These are phyloP conservation scores for Phoma herbarum DNA, from an alignment of 2,329 filamentous ascomycete genomes.

Conservation along the genomic window DNA sequence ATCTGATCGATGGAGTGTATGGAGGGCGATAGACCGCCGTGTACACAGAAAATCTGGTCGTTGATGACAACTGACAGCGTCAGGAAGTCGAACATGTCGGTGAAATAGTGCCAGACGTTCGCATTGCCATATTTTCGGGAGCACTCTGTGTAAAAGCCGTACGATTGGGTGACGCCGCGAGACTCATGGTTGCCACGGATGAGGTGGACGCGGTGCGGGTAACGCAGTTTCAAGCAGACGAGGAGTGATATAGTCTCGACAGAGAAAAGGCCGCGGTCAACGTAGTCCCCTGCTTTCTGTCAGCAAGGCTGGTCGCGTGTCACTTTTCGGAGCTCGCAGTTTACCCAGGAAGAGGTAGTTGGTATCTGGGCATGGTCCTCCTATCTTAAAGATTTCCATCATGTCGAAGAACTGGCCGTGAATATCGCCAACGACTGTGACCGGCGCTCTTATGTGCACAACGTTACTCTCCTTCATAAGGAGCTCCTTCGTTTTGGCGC, in stretches of 20 bases:
- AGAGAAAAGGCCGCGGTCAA: slow-evolving; percentile 97
- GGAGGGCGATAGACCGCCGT: slow-evolving; percentile 75
- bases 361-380: slow-evolving; percentile 95
- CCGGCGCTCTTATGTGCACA: slow-evolving; percentile 92
- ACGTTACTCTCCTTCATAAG: slow-evolving; percentile 99
- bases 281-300: slow-evolving; percentile 80
- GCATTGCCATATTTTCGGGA: slow-evolving; percentile 98
- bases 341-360: slow-evolving; percentile 97
- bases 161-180: slow-evolving; percentile 96
- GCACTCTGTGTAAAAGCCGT: slow-evolving; percentile 99
- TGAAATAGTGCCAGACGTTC: slow-evolving; percentile 99
- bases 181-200: slow-evolving; percentile 99
- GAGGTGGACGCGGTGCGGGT: slow-evolving; percentile 92
- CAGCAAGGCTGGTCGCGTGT: slow-evolving; percentile 32
- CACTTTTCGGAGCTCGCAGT: slow-evolving; percentile 26
- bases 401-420: slow-evolving; percentile 99
- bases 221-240: slow-evolving; percentile 95
- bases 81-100: slow-evolving; percentile 99
- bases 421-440: slow-evolving; percentile 98
- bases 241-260: slow-evolving; percentile 98
- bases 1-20: slow-evolving; percentile 99
- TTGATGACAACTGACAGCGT: slow-evolving; percentile 98
- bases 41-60: slow-evolving; percentile 98
- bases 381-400: slow-evolving; percentile 99
- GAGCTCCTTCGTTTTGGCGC: slow-evolving; percentile 97